A percentile compares a stretch with the other conserved stretches of the same genome.
Conservation (phyloP, 805 yeast species). For the Candida sanyiensis region DNA sequence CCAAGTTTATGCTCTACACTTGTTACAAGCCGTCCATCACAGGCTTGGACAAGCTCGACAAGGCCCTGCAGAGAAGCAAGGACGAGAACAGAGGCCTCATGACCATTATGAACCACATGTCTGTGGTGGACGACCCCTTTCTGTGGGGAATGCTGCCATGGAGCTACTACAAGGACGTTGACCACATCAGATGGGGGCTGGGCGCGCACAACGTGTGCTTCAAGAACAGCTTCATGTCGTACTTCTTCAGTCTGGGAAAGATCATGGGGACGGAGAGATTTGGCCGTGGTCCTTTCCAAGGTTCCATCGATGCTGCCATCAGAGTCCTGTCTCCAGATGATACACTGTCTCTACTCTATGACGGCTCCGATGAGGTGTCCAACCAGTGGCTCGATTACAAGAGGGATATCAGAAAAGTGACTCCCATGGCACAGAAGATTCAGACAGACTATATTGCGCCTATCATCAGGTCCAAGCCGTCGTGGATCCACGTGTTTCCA, state of each 20-base stretch:
- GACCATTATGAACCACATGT: conserved; percentile 92
- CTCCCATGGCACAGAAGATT: conserved; percentile 13
- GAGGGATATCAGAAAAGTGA: conserved; percentile 2
- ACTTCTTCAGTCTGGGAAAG: conserved; percentile 82
- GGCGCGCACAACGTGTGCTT: conserved; percentile 93
- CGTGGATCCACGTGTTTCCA: conserved; percentile 94
- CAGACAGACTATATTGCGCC: conserved; percentile 42
- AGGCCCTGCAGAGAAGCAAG: conserved; percentile 57
- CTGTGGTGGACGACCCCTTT: conserved; percentile 86
- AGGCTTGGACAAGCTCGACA: conserved; percentile 58
- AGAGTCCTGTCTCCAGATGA: conserved; percentile 76
- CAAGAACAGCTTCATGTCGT: conserved; percentile 41
- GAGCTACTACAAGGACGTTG: conserved; percentile 54
- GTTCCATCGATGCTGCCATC: conserved; percentile 80
- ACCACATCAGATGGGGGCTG: conserved; percentile 83
- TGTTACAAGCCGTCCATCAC: conserved; percentile 60
- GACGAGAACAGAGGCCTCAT: conserved; percentile 67
- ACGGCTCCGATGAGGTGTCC: conserved; percentile 16
- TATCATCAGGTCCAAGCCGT: conserved; percentile 54
- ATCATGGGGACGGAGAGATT: conserved; percentile 82
- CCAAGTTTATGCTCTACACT: conserved; percentile 55
- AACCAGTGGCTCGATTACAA: conserved; percentile 15
- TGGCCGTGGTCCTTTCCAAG: conserved; percentile 92
- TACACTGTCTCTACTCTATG: conserved; percentile 39
- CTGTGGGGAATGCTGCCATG: conserved; percentile 83